Base-by-base conservation (phyloP, 768 basidiomycete genomes). In the Kwoniella newhampshirensis region DNA sequence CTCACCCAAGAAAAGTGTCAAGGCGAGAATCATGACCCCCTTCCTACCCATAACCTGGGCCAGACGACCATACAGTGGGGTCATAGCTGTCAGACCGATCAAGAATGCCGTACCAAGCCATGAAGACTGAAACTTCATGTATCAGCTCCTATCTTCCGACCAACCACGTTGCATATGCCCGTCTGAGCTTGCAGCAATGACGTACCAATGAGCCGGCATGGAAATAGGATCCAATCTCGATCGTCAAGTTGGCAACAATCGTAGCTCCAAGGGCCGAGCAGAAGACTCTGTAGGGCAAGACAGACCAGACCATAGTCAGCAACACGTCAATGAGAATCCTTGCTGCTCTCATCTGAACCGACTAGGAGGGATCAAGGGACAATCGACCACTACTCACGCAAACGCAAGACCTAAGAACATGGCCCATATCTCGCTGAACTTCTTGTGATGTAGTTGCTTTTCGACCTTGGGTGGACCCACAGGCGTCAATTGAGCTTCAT, bases 201-300 rank as follows among this genome's bases (percentile, higher is more conserved):
- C 63, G 26, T 40, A 69, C 67, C 45, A 69, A 37, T 6, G 67
- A 66, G 41, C 70, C 70, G 21, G 67, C 60, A 20, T 55, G 54
- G 45, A 72, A 72, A 47, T 67, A 63, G 2, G 68, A 69, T 11
- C 64, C 70, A 21, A 72, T 72, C 39, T 72, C 70, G 8, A 72
- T 52, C 11, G 67, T 66, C 12, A 72, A 48, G 54, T 72, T 72
- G 21, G 70, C 67, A 2, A 69, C 67, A 20, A 72, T 67, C 9
- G 70, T 65, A 4, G 62, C 59, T 7, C 59, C 51, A n/a, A 68
- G 44, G 1, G 70, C 67, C 0, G 66, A 59, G 37, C 67, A 69
- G 58, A 70, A 72, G 7, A 69, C 60, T 3, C 70, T 72, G 28
- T 17, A 13, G 20, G 17, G 1, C n/a, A 9, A 35, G 12, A 51